Percentiles rank a stretch among this genome's conserved stretches.
phyloP scores from a whole-genome alignment of 495 filamentous ascomycete species.

The Penicillium bialowiezense region DNA sequence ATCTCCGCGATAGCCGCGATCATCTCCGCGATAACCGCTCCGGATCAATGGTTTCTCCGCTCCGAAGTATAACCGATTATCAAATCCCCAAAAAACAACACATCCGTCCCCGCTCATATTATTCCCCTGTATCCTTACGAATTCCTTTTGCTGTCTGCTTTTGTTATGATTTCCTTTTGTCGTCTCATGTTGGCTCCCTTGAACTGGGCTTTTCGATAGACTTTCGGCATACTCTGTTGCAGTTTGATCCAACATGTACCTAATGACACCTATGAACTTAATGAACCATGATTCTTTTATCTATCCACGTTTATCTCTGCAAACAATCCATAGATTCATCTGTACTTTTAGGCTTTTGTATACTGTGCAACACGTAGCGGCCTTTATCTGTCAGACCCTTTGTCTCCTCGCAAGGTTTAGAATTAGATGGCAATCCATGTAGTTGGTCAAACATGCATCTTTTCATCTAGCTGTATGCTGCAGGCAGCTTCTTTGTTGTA shows the following conservation, averaged over 20 bases:
- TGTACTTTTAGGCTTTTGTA: too few relatives aligned
- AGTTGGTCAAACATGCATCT: too few relatives aligned
- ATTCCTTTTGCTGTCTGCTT: slow-evolving; percentile 20
- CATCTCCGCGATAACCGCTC: too few relatives aligned
- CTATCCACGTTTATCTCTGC: background rate
- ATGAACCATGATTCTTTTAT: slow-evolving; percentile 12
- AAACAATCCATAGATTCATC: too few relatives aligned
- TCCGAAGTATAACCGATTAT: background rate
- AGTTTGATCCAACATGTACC: slow-evolving; percentile 9
- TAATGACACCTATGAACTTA: slow-evolving; percentile 16
- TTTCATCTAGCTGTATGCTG: too few relatives aligned
- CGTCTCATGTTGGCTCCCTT: slow-evolving; percentile 14
- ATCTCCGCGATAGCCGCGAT: too few relatives aligned
- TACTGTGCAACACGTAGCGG: too few relatives aligned
- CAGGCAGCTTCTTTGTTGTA: too few relatives aligned
- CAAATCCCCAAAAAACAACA: background rate
- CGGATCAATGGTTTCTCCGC: background rate
- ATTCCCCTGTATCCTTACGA: slow-evolving; percentile 44
- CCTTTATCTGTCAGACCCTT: too few relatives aligned
- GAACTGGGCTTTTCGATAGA: slow-evolving; percentile 5
- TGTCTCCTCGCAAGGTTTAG: too few relatives aligned
- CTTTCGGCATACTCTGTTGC: slow-evolving; percentile 3
- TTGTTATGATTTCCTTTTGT: slow-evolving; percentile 26
- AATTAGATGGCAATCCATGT: too few relatives aligned
- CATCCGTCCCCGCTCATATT: slow-evolving; percentile 17